Evolutionary conservation across 345 rosid genomes (phyloP).

Genomic region (Dipteronia sinensis): DNA sequence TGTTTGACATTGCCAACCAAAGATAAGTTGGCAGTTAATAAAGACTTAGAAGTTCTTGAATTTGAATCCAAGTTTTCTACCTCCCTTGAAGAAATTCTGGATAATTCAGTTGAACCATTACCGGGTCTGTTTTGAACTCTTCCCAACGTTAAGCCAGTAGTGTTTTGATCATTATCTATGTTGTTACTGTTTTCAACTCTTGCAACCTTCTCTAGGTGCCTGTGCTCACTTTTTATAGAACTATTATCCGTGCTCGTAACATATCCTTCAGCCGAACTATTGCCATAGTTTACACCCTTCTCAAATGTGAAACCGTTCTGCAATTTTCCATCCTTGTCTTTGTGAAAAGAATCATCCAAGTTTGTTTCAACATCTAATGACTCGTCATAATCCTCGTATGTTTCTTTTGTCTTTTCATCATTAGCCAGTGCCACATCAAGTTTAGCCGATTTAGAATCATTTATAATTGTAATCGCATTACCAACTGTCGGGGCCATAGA

Average conservation of each 20-base stretch:
- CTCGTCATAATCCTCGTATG: conserved; percentile 5
- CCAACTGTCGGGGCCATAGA: conserved; percentile 15
- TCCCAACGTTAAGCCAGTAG: conserved; percentile 9
- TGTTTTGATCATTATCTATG: conserved; percentile 10
- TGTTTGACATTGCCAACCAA: conserved; percentile 11
- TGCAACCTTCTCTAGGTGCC: conserved; percentile 15
- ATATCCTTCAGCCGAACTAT: conserved; percentile 22
- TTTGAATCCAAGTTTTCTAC: conserved; percentile 22
- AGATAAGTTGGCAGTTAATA: conserved; percentile 25
- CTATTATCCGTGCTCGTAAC: conserved; percentile 9
- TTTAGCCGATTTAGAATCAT: conserved; percentile 21
- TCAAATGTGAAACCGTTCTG: conserved; percentile 6
- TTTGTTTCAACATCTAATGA: neutral
- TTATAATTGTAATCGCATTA: conserved; percentile 24
- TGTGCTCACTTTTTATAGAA: conserved; percentile 13
- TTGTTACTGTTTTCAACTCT: neutral
- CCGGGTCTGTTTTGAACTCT: conserved; percentile 13
- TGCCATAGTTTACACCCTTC: conserved; percentile 7
- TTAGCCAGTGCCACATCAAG: conserved; percentile 15
- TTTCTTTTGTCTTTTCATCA: conserved; percentile 19
- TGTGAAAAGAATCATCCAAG: neutral
- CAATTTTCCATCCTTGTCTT: conserved; percentile 10
- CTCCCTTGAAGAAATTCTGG: conserved; percentile 19
- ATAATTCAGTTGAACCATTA: conserved; percentile 12
- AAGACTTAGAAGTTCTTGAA: conserved; percentile 19